Base-by-base conservation (phyloP, 2,329 filamentous ascomycete species). In the Ascochyta rabiei region DNA sequence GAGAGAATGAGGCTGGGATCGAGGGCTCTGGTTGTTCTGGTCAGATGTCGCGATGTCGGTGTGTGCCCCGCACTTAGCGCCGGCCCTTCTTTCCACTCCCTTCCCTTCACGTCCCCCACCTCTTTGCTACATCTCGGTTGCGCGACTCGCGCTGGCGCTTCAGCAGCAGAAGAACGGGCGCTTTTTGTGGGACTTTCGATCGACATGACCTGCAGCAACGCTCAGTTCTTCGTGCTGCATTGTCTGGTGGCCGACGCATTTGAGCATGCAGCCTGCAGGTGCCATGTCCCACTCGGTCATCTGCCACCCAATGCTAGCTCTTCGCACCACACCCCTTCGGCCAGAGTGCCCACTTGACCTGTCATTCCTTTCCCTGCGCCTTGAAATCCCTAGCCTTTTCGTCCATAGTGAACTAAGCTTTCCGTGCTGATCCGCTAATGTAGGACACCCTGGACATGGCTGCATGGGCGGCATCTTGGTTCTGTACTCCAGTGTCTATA, bases 381-480 rank as follows among this genome's bases (percentile, higher is more conserved):
- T 66, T 71, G 61, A 56, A 66, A 66, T 60, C 56, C 62, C 57
- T 67, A 38, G 64, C 61, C 52, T 56, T 70, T 67, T 57, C 42
- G 64, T 65, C 62, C 53, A 65, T 54, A 57, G 69, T 61, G 61
- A 67, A 64, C 70, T 68, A 73, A 73, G 71, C 71, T 73, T 73
- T 68, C 64, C 67, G 61, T 61, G 61, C 61, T 62, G 61, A 57
- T 70, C 68, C 68, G 67, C 70, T 73, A 73, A 68, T 63, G 68
- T 55, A 67, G 65, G 57, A 62, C 59, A 59, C 62, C 62, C 65
- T 66, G 63, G 64, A 67, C 48, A 64, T 57, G 58, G 60, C 56
- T 51, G 53, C 60, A 56, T 57, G 24, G 56, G 54, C 39, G 44
- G 60, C 64, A 66, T 66, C 67, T 67, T 51, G 59, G 53, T 50